Base-by-base conservation (phyloP, 257 asterid species). In the Pogostemon cablin region DNA sequence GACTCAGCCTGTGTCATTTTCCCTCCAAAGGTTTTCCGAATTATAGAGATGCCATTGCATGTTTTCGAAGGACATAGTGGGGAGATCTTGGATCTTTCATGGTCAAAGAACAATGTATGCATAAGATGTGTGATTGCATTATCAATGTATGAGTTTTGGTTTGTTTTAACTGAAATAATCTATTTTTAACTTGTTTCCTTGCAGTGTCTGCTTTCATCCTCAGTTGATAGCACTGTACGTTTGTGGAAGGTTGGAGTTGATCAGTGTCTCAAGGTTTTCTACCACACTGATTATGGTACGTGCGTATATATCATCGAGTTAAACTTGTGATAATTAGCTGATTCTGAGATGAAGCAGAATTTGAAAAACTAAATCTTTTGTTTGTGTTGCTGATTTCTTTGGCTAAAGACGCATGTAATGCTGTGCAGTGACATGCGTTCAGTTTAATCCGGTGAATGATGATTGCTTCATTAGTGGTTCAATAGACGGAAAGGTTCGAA, bases 401-500 rank as follows among this genome's bases (percentile, higher is more conserved):
- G 63, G 52, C 58, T 76, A 67, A 80, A 57, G 58, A 35, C n/a
- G 52, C 44, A 34, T 65, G 61, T 68, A 74, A 62, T 76, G 50
- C 72, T 72, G 37, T 81, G 89, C 91, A 92, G 98, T 92, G 81
- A 90, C 98, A 43, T 85, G 96, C 81, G 67, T 83, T 76, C 96
- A 90, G 63, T 91, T 91, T 78, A 86, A 88, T 73, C 98, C 98
- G 0, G 76, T 79, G 78, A 81, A 85, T 35, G 84, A 89, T 73
- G 90, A 90, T 75, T 84, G 76, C 81, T 95, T 95, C 85, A 67
- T 95, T 77, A 95, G 96, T 77, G 98, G 99, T 50, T 91, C 99
- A 32, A 86, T 95, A 65, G 99, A 95, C 60, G 98, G 99, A 56
- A 95, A 95, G 81, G 85, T 89, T 67, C 96, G 99, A 20, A 85